These are phyloP conservation scores for Kockovaella imperatae DNA, from an alignment of 768 basidiomycete genomes.

Conservation along the genomic window DNA sequence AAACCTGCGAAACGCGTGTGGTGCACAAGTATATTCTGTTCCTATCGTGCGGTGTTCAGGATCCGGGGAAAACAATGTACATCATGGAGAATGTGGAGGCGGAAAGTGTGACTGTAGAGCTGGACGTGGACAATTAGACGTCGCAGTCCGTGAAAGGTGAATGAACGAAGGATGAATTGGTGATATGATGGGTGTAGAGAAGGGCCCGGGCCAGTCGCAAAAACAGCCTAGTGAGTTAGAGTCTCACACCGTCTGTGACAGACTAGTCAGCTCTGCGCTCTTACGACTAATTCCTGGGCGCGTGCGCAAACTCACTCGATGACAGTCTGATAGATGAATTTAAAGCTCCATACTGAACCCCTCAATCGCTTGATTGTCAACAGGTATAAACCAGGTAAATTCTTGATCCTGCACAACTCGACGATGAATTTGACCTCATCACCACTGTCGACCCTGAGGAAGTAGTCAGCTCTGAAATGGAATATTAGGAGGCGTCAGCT, in stretches of 20 bases:
- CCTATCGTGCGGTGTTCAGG: too few species aligned
- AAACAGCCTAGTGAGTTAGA: slow-evolving; percentile 14
- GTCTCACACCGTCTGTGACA: slow-evolving; percentile 13
- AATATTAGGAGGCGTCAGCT: slow-evolving; percentile 4
- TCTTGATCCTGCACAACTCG: slow-evolving; percentile 82
- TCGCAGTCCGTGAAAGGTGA: too few species aligned
- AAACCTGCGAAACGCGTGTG: too few species aligned
- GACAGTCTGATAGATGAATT: slow-evolving; percentile 45
- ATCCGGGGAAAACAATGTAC: too few species aligned
- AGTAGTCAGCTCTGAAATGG: not conserved
- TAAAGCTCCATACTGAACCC: slow-evolving; percentile 77
- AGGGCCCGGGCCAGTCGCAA: too few species aligned
- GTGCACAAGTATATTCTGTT: too few species aligned
- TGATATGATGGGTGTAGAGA: too few species aligned
- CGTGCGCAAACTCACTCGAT: slow-evolving; percentile 34
- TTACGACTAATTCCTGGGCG: not conserved
- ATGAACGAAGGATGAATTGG: too few species aligned
- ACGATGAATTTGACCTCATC: slow-evolving; percentile 96
- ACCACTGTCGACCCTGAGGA: slow-evolving; percentile 64
- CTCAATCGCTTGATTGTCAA: slow-evolving; percentile 87
- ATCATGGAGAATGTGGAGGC: too few species aligned
- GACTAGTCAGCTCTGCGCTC: slow-evolving; percentile 1
- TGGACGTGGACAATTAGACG: too few species aligned
- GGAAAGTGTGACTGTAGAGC: too few species aligned
- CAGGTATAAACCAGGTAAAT: slow-evolving; percentile 81